Evolutionary conservation across 169 alveolate species (phyloP).

Genomic region (Cryptosporidium bovis): DNA sequence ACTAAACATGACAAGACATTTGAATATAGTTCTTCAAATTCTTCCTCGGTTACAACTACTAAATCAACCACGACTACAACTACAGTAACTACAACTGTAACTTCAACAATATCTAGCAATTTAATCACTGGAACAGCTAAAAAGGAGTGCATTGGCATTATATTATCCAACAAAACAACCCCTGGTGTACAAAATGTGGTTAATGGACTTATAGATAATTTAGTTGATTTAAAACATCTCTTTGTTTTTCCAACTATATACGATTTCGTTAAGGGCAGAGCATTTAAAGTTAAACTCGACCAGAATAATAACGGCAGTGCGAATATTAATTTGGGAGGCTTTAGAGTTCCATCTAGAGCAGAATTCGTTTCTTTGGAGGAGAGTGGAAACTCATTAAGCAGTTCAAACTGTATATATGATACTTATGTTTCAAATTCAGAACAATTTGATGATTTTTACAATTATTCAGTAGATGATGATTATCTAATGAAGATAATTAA

Average conservation of each 20-base stretch:
- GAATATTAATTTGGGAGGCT: slow-evolving; percentile 38
- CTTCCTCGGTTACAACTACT: not conserved
- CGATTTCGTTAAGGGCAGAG: slow-evolving; percentile 29
- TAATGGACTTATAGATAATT: slow-evolving; percentile 13
- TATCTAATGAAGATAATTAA: not conserved
- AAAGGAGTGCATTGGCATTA: slow-evolving; percentile 33
- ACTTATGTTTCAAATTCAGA: not conserved
- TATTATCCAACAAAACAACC: slow-evolving; percentile 23
- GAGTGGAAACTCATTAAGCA: not conserved
- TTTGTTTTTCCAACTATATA: slow-evolving; percentile 17
- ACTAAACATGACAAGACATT: not conserved
- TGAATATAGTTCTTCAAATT: not conserved
- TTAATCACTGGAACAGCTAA: not conserved
- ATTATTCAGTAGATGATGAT: not conserved
- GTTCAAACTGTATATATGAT: not conserved
- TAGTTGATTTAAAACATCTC: slow-evolving; percentile 8
- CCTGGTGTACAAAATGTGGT: slow-evolving; percentile 62
- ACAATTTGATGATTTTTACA: no score
- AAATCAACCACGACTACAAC: not conserved
- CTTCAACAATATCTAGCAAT: not conserved
- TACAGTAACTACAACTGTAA: not conserved
- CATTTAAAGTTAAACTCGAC: slow-evolving; percentile 3
- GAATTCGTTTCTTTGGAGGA: not conserved
- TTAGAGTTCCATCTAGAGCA: slow-evolving; percentile 18
- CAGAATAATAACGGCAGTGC: not conserved